Conservation (phyloP, 345 rosid species). For the Aurinia saxatilis region DNA sequence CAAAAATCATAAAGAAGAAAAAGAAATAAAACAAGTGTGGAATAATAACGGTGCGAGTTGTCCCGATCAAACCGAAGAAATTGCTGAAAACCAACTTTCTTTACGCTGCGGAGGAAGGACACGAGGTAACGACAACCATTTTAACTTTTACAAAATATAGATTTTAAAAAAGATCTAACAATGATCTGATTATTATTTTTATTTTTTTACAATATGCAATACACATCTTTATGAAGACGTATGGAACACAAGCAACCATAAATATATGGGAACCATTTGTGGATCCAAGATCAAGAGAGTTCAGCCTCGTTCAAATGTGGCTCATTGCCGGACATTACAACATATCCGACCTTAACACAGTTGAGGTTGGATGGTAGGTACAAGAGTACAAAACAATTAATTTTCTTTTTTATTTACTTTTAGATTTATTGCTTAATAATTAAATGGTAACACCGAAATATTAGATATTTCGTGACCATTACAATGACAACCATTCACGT, state of each 20-base stretch:
- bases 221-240: background rate
- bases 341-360: background rate
- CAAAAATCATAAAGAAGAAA: too few relatives aligned
- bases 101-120: too few relatives aligned
- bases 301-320: background rate
- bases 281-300: background rate
- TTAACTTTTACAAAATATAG: too few relatives aligned
- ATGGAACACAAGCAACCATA: background rate
- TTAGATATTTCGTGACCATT: slow-evolving; percentile 89
- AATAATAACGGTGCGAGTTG: too few relatives aligned
- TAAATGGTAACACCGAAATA: slow-evolving; percentile 31
- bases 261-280: background rate
- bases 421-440: slow-evolving; percentile 16
- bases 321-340: background rate
- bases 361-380: background rate
- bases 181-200: too few relatives aligned
- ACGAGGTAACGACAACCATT: too few relatives aligned
- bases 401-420: background rate
- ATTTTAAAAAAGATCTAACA: too few relatives aligned
- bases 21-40: too few relatives aligned
- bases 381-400: too few relatives aligned
- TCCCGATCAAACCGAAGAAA: too few relatives aligned
- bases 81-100: too few relatives aligned
- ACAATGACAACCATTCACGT: slow-evolving; percentile 70
- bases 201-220: background rate